Evolutionary conservation across 768 basidiomycete genomes (phyloP), one percentile per base, ranked within the genome.

Genomic region (Leccinum truebloodii): DNA sequence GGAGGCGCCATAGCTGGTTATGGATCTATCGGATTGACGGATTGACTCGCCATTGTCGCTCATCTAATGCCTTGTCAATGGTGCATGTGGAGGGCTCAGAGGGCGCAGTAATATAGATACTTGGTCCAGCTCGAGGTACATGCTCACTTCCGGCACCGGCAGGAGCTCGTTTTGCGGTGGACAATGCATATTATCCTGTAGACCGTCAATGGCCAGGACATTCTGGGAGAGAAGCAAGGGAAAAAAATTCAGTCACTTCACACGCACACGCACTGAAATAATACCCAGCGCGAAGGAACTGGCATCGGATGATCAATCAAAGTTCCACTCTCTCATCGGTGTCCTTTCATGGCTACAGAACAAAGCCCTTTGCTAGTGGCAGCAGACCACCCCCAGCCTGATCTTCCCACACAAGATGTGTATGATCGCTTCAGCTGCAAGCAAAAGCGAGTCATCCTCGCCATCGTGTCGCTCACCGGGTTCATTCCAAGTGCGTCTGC

Each of bases 391-490:
- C 12, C 44, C 10, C n/a, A 46, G 20, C 20, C 10, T 46, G 6
- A 46, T 46, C 44, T 8, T 46, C 44, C 2, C n/a, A 46, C 20
- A 20, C 2, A 77, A 4, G 75, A 74, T 52, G 64, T 87, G 0
- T 91, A 89, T 66, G 69, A 81, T 30, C 80, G 85, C n/a, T 92
- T 91, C 74, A 79, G 79, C 3, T 66, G 65, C 3, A 6, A 65
- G 26, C 76, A 77, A 63, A 92, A 90, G 70, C 71, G 73, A 24
- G 53, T 70, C 6, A 86, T 92, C 48, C 72, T 86, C 4, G 75
- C 77, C 0, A 76, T 90, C 30, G 83, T 87, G 0, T 84, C 88
- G 4, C 80, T 80, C 63, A 82, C 81, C 39, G 89, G 86, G 4
- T 73, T 91, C 28, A 72, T 92, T 55, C 85, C 86, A 20, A 76